Evolutionary conservation across 169 alveolate genomes (phyloP).

Genomic region (Eimeria brunetti): DNA sequence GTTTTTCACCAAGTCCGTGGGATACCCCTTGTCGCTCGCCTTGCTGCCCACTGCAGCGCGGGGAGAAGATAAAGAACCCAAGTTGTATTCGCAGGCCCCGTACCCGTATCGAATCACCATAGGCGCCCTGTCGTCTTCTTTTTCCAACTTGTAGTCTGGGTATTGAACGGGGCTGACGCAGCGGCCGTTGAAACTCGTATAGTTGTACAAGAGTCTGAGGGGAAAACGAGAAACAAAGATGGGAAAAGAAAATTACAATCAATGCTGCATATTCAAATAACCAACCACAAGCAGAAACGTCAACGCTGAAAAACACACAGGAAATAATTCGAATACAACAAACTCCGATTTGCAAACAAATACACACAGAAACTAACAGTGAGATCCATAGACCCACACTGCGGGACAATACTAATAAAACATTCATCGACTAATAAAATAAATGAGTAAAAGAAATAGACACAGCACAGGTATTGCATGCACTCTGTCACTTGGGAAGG

Average conservation of each 20-base stretch:
- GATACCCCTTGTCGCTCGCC: constrained; percentile 89
- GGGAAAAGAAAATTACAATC: neutral
- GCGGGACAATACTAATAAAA: too few species aligned
- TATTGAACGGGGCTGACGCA: constrained; percentile 88
- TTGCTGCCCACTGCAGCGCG: constrained; percentile 84
- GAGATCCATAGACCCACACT: too few species aligned
- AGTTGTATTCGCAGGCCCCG: constrained; percentile 91
- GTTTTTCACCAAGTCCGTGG: constrained; percentile 83
- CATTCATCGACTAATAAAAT: too few species aligned
- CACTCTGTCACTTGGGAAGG: too few species aligned
- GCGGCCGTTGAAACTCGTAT: constrained; percentile 88
- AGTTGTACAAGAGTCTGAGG: constrained; percentile 85
- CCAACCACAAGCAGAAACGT: too few species aligned
- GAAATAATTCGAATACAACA: too few species aligned
- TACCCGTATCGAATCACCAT: constrained; percentile 86
- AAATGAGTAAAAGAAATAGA: too few species aligned
- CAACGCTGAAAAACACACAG: too few species aligned
- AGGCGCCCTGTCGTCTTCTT: constrained; percentile 77
- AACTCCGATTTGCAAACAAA: too few species aligned
- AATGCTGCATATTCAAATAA: neutral
- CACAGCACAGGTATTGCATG: too few species aligned
- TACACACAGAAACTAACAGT: too few species aligned
- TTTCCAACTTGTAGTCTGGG: constrained; percentile 81
- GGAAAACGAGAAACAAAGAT: neutral
- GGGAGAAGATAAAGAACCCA: constrained; percentile 81